These are phyloP conservation scores for Ceratobasidium sp. DNA, from an alignment of 1,284 basidiomycete species.

Conservation along the genomic window DNA sequence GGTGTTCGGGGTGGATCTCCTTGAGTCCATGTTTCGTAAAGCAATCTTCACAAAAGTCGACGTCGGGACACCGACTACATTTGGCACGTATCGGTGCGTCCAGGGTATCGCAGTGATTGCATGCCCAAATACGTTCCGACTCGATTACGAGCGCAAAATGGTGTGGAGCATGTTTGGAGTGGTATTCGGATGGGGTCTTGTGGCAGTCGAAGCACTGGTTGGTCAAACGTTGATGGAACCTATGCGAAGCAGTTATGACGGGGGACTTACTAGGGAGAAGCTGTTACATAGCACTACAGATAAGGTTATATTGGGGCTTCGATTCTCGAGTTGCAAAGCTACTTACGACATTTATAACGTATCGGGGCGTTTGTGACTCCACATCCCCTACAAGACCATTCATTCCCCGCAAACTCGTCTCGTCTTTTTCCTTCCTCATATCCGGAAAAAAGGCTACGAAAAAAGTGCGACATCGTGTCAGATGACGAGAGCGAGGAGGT, in stretches of 20 bases:
- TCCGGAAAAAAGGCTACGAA: background rate
- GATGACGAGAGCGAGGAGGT: background rate
- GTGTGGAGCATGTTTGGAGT: constrained; percentile 22
- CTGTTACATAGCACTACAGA: constrained; percentile 6
- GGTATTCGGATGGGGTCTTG: constrained; percentile 24
- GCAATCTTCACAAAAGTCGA: constrained; percentile 22
- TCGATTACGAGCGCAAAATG: constrained; percentile 33
- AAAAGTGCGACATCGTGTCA: background rate
- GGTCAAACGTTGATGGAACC: background rate
- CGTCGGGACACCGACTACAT: constrained; percentile 18
- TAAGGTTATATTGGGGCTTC: background rate
- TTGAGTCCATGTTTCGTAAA: background rate
- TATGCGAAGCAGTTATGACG: background rate
- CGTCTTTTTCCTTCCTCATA: background rate
- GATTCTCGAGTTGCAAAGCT: background rate
- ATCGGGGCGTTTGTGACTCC: constrained; percentile 18
- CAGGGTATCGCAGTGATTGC: constrained; percentile 7
- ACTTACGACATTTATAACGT: constrained; percentile 30
- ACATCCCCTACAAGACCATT: constrained; percentile 26
- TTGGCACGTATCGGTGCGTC: constrained; percentile 9
- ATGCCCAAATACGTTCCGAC: constrained; percentile 3
- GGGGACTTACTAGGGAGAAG: background rate
- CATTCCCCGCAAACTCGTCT: constrained; percentile 1
- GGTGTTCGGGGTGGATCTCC: constrained; percentile 10
- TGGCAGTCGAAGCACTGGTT: constrained; percentile 33